Conservation (phyloP, 176 grass and related monocot genomes). For the Avena insularis region DNA sequence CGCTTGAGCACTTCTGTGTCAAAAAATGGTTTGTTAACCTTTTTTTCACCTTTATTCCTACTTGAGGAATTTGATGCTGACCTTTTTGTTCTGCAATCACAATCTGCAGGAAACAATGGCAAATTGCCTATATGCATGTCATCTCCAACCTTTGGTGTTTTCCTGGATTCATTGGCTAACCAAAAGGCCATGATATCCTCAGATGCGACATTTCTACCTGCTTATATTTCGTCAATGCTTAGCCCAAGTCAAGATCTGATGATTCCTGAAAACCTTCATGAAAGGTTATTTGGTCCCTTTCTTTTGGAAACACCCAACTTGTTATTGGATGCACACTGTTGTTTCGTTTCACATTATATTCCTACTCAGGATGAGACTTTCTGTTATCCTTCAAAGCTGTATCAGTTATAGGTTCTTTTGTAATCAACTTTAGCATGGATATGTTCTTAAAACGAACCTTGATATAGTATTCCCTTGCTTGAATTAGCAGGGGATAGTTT, state of each 20-base stretch:
- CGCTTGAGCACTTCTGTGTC: conserved; percentile 52
- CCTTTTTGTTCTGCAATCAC: conserved; percentile 37
- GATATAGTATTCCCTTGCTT: background rate
- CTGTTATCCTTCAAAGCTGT: background rate
- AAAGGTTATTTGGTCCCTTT: conserved; percentile 55
- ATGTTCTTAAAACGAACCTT: conserved; percentile 15
- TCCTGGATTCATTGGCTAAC: conserved; percentile 71
- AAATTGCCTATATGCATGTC: conserved; percentile 61
- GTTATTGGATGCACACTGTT: background rate
- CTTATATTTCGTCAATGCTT: conserved; percentile 82
- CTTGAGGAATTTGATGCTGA: conserved; percentile 14
- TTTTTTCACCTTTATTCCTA: conserved; percentile 38
- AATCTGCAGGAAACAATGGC: conserved; percentile 64
- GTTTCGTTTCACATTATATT: conserved; percentile 9
- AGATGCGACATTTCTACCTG: conserved; percentile 70
- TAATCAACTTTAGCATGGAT: conserved; percentile 14
- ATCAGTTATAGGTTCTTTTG: background rate
- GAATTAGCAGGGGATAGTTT: conserved; percentile 1
- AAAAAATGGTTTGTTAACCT: conserved; percentile 69
- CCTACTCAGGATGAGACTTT: background rate
- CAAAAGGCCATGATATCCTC: conserved; percentile 87
- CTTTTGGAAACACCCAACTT: conserved; percentile 23
- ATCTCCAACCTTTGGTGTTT: conserved; percentile 66
- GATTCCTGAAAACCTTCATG: conserved; percentile 69
- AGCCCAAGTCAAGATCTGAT: conserved; percentile 60